Percentiles rank a stretch among this genome's conserved stretches.
phyloP scores from a whole-genome alignment of 805 yeast genomes.

The Candida manassasensis region DNA sequence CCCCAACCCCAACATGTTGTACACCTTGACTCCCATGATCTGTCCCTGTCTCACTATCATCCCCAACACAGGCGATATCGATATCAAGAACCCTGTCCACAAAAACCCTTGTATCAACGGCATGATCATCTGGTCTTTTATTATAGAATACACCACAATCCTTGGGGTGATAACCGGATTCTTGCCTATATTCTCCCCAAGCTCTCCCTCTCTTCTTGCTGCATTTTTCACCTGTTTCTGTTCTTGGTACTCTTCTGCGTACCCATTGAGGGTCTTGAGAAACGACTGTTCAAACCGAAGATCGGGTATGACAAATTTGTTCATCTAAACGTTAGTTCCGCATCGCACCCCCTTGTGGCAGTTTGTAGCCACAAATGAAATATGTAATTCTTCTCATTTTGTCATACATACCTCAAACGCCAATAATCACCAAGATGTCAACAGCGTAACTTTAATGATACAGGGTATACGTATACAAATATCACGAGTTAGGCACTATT shows the following conservation, averaged over 20 bases:
- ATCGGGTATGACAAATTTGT: conserved; percentile 45
- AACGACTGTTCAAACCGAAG: conserved; percentile 64
- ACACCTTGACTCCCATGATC: conserved; percentile 21
- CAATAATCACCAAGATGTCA: too few relatives aligned
- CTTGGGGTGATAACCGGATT: conserved; percentile 38
- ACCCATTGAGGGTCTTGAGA: conserved; percentile 25
- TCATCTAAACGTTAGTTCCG: conserved; percentile 2
- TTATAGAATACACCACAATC: conserved; percentile 43
- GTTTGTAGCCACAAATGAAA: too few relatives aligned
- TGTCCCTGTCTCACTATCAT: conserved; percentile 24
- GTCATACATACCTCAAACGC: too few relatives aligned
- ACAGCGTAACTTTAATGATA: too few relatives aligned
- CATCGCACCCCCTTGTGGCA: too few relatives aligned
- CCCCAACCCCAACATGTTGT: conserved; percentile 18
- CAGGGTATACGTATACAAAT: too few relatives aligned
- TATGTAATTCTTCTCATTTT: too few relatives aligned
- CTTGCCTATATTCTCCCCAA: background rate
- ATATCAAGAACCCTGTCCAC: conserved; percentile 39
- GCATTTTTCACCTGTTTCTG: background rate
- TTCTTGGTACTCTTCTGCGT: conserved; percentile 19
- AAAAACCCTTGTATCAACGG: conserved; percentile 51
- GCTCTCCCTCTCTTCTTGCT: conserved; percentile 12
- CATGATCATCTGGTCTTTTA: conserved; percentile 49
- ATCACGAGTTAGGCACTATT: too few relatives aligned
- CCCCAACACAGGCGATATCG: conserved; percentile 31